Percentiles rank a stretch among this genome's conserved stretches.
phyloP scores from a whole-genome alignment of 176 grass and related monocot species.

The Oropetium thomaeum region DNA sequence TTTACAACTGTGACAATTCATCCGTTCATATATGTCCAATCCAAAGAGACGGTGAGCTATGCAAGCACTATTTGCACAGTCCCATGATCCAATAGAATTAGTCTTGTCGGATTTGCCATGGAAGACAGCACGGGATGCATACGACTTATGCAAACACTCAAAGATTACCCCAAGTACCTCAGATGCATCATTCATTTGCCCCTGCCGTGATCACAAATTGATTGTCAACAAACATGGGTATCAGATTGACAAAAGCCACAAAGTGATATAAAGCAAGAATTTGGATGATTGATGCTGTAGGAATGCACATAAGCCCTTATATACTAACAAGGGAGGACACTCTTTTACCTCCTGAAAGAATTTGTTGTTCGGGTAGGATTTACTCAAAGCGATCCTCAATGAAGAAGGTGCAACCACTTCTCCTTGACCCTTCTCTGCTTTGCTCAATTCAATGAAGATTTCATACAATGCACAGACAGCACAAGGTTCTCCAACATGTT shows the following conservation, averaged over 20 bases:
- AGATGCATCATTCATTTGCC: constrained; percentile 99
- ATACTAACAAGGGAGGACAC: constrained; percentile 7
- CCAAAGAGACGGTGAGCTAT: constrained; percentile 87
- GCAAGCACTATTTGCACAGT: constrained; percentile 79
- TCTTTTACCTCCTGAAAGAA: constrained; percentile 93
- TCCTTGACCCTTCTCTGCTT: constrained; percentile 64
- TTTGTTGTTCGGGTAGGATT: constrained; percentile 92
- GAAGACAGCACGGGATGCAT: constrained; percentile 45
- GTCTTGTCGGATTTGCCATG: constrained; percentile 48
- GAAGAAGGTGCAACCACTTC: constrained; percentile 89
- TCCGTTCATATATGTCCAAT: constrained; percentile 81
- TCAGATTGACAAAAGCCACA: neutral
- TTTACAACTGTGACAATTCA: constrained; percentile 84
- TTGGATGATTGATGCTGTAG: neutral
- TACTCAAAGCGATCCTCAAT: constrained; percentile 90
- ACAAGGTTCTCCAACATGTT: constrained; percentile 89
- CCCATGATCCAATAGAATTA: constrained; percentile 74
- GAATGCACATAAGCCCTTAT: constrained; percentile 17
- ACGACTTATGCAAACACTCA: constrained; percentile 87
- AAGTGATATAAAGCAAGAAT: neutral
- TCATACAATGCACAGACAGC: constrained; percentile 91
- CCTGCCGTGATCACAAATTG: constrained; percentile 47
- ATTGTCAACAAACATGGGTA: constrained; percentile 15
- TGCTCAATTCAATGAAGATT: constrained; percentile 79
- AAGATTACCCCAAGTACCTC: constrained; percentile 94